These are phyloP conservation scores for Imleria badia DNA, from an alignment of 768 basidiomycete genomes.

Conservation along the genomic window DNA sequence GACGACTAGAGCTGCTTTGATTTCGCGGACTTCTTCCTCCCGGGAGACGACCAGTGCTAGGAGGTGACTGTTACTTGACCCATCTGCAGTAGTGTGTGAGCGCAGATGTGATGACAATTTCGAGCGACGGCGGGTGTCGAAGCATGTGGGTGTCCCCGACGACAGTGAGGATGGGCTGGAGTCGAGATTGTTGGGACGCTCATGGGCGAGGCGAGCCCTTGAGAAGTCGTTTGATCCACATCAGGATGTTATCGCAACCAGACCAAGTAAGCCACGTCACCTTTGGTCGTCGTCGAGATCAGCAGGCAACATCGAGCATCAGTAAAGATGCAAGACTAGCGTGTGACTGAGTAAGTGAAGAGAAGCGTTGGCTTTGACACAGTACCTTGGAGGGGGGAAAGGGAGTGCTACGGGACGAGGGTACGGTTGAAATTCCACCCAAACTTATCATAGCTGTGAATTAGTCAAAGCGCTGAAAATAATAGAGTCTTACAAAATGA, in stretches of 20 bases:
- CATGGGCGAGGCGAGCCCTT: too few relatives aligned
- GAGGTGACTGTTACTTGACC: conserved; percentile 30
- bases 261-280: conserved; percentile 8
- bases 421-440: too few relatives aligned
- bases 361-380: too few relatives aligned
- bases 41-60: conserved; percentile 29
- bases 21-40: conserved; percentile 33
- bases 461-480: too few relatives aligned
- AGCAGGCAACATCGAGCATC: conserved; percentile 27
- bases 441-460: too few relatives aligned
- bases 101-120: too few relatives aligned
- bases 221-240: not conserved
- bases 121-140: too few relatives aligned
- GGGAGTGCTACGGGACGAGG: not conserved
- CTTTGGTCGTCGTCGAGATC: conserved; percentile 32
- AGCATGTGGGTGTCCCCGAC: too few relatives aligned
- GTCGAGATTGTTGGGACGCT: too few relatives aligned
- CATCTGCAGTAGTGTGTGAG: conserved; percentile 27
- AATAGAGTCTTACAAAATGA: too few relatives aligned
- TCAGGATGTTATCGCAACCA: not conserved
- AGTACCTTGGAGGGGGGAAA: conserved; percentile 5
- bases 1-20: conserved; percentile 27
- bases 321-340: conserved; percentile 6
- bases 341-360: not conserved
- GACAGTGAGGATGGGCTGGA: too few relatives aligned